A percentile compares a stretch with the other conserved stretches of the same genome.
Conservation (phyloP, 345 rosid genomes). For the Garcia nutans region DNA sequence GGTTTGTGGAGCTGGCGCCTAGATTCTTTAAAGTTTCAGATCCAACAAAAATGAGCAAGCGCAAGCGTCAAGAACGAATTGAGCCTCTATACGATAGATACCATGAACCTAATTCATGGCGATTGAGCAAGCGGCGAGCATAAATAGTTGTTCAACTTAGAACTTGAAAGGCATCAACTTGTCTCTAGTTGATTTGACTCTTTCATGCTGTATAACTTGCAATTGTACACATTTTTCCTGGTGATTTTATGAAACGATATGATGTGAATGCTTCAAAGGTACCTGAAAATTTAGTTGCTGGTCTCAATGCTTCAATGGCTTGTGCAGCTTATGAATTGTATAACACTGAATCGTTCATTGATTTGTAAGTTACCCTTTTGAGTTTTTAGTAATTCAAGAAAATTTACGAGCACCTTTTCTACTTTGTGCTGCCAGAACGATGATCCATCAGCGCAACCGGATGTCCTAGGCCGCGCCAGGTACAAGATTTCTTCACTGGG, state of each 20-base stretch:
- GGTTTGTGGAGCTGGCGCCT: slow-evolving; percentile 92
- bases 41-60: slow-evolving; percentile 96
- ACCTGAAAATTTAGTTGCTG: not conserved
- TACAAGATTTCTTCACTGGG: no score
- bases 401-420: no score
- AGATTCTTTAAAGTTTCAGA: slow-evolving; percentile 89
- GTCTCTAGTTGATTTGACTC: not conserved
- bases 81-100: slow-evolving; percentile 93
- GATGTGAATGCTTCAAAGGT: not conserved
- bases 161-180: not conserved
- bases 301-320: not conserved
- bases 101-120: slow-evolving; percentile 93
- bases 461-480: no score
- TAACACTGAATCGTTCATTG: not conserved
- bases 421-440: no score
- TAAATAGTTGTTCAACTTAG: slow-evolving; percentile 27
- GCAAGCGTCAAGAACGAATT: slow-evolving; percentile 85
- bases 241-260: no score
- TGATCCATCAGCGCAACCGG: no score
- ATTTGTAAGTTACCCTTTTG: no score
- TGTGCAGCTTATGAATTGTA: not conserved
- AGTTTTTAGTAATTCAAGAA: no score
- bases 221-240: not conserved
- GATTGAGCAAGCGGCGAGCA: slow-evolving; percentile 81
- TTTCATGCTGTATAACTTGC: not conserved